Evolutionary conservation across 371 early-diverging fungal species (phyloP).

Genomic region (Mortierella sp.): DNA sequence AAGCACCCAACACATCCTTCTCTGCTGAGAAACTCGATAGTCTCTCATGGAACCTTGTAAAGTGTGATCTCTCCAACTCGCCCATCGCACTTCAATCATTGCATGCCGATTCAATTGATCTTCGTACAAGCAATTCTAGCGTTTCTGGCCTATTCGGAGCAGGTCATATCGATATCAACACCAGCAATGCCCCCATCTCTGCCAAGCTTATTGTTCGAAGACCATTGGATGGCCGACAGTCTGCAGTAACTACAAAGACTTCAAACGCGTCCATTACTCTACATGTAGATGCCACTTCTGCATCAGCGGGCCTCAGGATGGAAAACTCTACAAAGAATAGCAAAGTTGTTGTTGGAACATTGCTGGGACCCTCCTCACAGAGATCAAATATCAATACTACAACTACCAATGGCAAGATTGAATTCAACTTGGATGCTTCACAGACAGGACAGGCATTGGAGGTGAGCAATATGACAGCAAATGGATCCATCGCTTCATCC

Average conservation of each 20-base stretch:
- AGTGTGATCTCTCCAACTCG: slow-evolving; percentile 23
- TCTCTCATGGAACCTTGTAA: slow-evolving; percentile 26
- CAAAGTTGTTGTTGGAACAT: slow-evolving; percentile 32
- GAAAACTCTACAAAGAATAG: slow-evolving; percentile 42
- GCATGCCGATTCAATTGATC: slow-evolving; percentile 31
- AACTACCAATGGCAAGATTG: slow-evolving; percentile 37
- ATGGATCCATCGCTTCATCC: slow-evolving; percentile 34
- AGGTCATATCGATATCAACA: slow-evolving; percentile 31
- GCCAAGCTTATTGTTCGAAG: slow-evolving; percentile 29
- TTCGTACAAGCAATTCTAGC: slow-evolving; percentile 36
- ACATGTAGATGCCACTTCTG: slow-evolving; percentile 44
- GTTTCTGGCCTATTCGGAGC: slow-evolving; percentile 21
- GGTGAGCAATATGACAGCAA: slow-evolving; percentile 35
- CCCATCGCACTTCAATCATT: slow-evolving; percentile 40
- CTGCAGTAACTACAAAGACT: slow-evolving; percentile 26
- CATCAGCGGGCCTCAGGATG: slow-evolving; percentile 30
- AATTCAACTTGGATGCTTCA: slow-evolving; percentile 50
- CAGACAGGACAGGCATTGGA: slow-evolving; percentile 44
- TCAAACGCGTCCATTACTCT: slow-evolving; percentile 35
- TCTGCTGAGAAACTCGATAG: slow-evolving; percentile 28
- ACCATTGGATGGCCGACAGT: slow-evolving; percentile 24
- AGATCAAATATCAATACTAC: slow-evolving; percentile 21
- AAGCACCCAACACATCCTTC: slow-evolving; percentile 44
- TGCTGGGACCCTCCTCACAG: slow-evolving; percentile 24
- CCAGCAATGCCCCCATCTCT: slow-evolving; percentile 35